These are phyloP conservation scores for Blastobotrys mokoenaii DNA, from an alignment of 805 yeast species.

Conservation along the genomic window DNA sequence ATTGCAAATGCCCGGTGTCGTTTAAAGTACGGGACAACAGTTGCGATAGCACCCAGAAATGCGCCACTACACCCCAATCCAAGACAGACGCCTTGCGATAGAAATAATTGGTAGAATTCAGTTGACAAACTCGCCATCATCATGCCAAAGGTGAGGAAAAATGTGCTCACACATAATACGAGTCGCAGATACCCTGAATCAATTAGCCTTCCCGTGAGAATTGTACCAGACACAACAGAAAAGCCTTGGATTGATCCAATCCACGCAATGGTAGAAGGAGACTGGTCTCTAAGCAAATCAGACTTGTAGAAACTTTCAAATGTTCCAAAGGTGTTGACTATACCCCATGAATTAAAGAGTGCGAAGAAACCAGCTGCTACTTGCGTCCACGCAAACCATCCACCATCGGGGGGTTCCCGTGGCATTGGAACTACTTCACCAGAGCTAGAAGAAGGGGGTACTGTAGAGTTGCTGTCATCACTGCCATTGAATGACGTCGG, in stretches of 20 bases:
- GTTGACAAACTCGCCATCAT: conserved; percentile 31
- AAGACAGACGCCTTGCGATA: conserved; percentile 42
- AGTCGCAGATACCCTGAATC: conserved; percentile 22
- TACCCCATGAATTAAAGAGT: conserved; percentile 15
- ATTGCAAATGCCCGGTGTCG: conserved; percentile 36
- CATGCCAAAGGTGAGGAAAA: conserved; percentile 22
- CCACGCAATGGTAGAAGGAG: conserved; percentile 29
- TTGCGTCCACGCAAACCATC: conserved; percentile 6
- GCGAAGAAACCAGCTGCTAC: conserved; percentile 14
- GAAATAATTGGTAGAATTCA: conserved; percentile 40
- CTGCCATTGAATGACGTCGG: neutral
- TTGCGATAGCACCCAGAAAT: conserved; percentile 38
- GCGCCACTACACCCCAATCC: conserved; percentile 38
- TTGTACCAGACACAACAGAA: conserved; percentile 21
- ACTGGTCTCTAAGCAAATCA: conserved; percentile 19
- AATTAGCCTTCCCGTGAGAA: conserved; percentile 24
- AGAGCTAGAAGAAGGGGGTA: neutral
- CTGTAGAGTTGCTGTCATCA: too few relatives aligned
- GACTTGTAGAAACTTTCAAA: conserved; percentile 23
- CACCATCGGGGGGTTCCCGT: conserved; percentile 17
- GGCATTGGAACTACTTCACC: neutral
- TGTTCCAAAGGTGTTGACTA: conserved; percentile 23
- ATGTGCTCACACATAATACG: conserved; percentile 19
- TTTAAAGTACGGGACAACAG: conserved; percentile 39
- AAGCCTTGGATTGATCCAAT: conserved; percentile 28